Conservation (phyloP, 2,329 filamentous ascomycete genomes). For the Ceratocystis cacaofunesta region DNA sequence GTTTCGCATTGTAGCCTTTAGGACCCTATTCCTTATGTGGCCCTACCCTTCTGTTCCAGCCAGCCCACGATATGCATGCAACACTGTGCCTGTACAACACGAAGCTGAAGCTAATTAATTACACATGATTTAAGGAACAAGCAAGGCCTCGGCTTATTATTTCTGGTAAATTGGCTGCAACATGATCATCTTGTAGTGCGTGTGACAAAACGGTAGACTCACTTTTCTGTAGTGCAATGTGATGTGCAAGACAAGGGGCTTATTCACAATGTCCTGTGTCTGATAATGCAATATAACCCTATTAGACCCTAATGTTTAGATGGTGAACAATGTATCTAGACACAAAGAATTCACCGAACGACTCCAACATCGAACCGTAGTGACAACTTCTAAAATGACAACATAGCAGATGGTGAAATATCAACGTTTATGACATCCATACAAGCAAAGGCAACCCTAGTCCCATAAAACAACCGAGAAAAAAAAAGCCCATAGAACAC, state of each 20-base stretch:
- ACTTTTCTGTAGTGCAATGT: background rate
- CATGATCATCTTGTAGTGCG: background rate
- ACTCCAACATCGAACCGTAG: too few relatives aligned
- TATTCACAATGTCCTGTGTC: too few relatives aligned
- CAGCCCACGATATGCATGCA: too few relatives aligned
- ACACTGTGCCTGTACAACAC: background rate
- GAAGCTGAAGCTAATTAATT: background rate
- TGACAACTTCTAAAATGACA: background rate
- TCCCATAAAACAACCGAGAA: background rate
- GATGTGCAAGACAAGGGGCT: background rate
- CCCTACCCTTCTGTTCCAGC: background rate
- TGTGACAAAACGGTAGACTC: background rate
- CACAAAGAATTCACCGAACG: too few relatives aligned
- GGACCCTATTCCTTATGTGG: background rate
- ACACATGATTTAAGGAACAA: background rate
- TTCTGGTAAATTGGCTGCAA: background rate
- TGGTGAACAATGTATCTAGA: too few relatives aligned
- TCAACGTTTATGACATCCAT: background rate
- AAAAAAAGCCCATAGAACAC: constrained; percentile 8
- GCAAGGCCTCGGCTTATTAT: background rate
- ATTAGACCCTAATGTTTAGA: too few relatives aligned
- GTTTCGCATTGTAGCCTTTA: background rate
- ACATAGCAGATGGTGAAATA: background rate
- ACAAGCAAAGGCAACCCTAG: background rate
- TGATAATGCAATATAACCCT: too few relatives aligned